phyloP scores from a whole-genome alignment of 108 stramenopile genomes.

The Pseudonitzschia pungens region DNA sequence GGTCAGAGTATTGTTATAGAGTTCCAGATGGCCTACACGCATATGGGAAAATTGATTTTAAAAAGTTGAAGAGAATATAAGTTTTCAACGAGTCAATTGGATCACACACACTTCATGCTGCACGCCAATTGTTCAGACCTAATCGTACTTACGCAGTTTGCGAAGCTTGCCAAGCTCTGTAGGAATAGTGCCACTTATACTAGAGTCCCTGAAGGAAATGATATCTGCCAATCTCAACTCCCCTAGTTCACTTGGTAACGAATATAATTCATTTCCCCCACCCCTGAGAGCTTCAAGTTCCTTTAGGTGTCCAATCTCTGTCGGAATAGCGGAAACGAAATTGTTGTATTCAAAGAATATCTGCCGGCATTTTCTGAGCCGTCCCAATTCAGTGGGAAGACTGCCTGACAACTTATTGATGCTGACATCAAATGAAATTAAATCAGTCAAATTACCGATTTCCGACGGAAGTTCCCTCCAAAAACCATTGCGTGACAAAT shows the following conservation, averaged over 20 bases:
- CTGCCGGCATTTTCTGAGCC: slow-evolving; percentile 24
- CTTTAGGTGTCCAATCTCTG: slow-evolving; percentile 43
- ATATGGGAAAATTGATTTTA: neutral
- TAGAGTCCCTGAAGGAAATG: slow-evolving; percentile 47
- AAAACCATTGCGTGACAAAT: slow-evolving; percentile 24
- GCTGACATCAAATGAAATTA: slow-evolving; percentile 45
- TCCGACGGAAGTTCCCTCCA: slow-evolving; percentile 34
- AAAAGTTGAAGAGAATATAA: neutral
- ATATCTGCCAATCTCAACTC: slow-evolving; percentile 29
- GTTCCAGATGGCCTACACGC: slow-evolving; percentile 10
- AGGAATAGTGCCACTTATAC: slow-evolving; percentile 54
- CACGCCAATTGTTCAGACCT: too few species aligned
- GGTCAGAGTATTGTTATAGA: slow-evolving; percentile 8
- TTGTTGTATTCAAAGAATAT: slow-evolving; percentile 52
- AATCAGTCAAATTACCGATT: slow-evolving; percentile 38
- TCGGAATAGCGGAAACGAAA: slow-evolving; percentile 47
- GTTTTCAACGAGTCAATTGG: neutral
- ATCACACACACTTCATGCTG: neutral
- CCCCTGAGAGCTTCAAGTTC: slow-evolving; percentile 39
- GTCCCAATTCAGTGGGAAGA: slow-evolving; percentile 49
- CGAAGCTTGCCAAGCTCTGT: slow-evolving; percentile 43
- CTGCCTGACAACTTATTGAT: slow-evolving; percentile 44
- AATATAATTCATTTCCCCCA: slow-evolving; percentile 27
- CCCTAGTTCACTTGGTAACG: slow-evolving; percentile 47
- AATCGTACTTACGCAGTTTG: slow-evolving; percentile 2